Evolutionary conservation across 2,329 filamentous ascomycete genomes (phyloP).

Genomic region (Colletotrichum sp.): DNA sequence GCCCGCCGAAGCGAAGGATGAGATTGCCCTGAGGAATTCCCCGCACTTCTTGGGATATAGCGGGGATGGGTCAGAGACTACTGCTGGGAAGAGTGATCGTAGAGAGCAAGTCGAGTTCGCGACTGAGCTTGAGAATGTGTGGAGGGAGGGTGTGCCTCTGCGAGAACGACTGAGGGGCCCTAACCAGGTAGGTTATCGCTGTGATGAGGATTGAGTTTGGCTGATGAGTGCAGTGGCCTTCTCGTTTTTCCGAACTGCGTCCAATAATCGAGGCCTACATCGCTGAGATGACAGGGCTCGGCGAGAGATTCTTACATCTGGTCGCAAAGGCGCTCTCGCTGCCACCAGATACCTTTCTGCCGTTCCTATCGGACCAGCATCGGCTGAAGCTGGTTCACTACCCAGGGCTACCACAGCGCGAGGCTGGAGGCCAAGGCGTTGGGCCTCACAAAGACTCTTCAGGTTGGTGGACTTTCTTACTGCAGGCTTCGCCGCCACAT

Average conservation of each 20-base stretch:
- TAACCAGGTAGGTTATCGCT: conserved; percentile 44
- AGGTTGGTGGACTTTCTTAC: conserved; percentile 69
- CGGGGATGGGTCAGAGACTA: conserved; percentile 58
- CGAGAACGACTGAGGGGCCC: conserved; percentile 51
- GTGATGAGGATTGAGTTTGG: not conserved
- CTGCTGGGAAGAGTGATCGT: conserved; percentile 54
- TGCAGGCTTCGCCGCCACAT: conserved; percentile 60
- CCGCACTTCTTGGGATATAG: conserved; percentile 68
- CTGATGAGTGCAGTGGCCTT: conserved; percentile 43
- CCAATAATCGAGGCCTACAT: conserved; percentile 53
- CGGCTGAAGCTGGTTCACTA: conserved; percentile 65
- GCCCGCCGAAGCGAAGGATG: conserved; percentile 37
- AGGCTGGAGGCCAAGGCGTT: conserved; percentile 52
- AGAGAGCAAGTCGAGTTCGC: conserved; percentile 67
- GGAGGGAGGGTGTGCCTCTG: conserved; percentile 35
- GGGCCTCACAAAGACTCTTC: conserved; percentile 68
- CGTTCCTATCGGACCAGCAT: conserved; percentile 62
- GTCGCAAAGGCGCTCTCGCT: conserved; percentile 61
- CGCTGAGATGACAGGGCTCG: conserved; percentile 51
- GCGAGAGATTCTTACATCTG: conserved; percentile 58
- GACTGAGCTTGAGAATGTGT: conserved; percentile 52
- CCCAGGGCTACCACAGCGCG: conserved; percentile 31
- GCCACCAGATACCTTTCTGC: conserved; percentile 50
- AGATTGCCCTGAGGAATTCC: conserved; percentile 53
- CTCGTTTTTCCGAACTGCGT: conserved; percentile 36